Evolutionary conservation across 495 filamentous ascomycete species (phyloP).

Genomic region (Aspergillus saccharolyticus): DNA sequence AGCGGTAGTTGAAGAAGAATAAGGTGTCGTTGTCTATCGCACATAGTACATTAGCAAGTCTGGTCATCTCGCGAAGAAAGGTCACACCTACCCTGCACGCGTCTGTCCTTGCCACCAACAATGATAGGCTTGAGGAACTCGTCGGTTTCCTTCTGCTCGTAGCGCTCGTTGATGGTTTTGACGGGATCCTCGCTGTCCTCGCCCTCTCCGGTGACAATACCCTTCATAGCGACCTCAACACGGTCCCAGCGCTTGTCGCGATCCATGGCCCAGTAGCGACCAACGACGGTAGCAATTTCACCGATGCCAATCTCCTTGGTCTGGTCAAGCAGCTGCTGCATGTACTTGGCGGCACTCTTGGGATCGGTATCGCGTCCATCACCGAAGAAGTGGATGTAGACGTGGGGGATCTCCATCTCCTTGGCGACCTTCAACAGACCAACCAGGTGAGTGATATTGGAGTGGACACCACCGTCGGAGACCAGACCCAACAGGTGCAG

Average conservation of each 20-base stretch:
- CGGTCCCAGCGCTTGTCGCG: constrained; percentile 99
- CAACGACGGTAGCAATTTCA: constrained; percentile 87
- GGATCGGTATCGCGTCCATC: constrained; percentile 97
- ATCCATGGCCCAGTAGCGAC: constrained; percentile 98
- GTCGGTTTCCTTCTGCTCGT: constrained; percentile 82
- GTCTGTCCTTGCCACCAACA: constrained; percentile 73
- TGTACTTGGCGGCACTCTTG: constrained; percentile 79
- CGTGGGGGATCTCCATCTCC: constrained; percentile 76
- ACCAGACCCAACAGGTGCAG: constrained; percentile 87
- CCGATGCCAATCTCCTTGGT: constrained; percentile 80
- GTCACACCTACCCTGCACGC: constrained; percentile 67
- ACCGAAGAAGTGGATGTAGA: constrained; percentile 98
- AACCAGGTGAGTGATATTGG: constrained; percentile 88
- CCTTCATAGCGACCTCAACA: constrained; percentile 83
- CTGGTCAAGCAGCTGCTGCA: constrained; percentile 75
- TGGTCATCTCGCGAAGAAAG: not conserved
- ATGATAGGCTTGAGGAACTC: constrained; percentile 99
- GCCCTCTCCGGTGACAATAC: constrained; percentile 78
- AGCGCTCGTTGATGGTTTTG: constrained; percentile 79
- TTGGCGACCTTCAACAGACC: constrained; percentile 84
- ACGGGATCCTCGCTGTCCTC: constrained; percentile 80
- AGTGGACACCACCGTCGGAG: constrained; percentile 94
- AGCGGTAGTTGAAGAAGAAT: constrained; percentile 99
- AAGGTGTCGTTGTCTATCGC: constrained; percentile 76
- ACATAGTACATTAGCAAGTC: constrained; percentile 14